These are phyloP conservation scores for Coniochaeta sp. DNA, from an alignment of 2,329 filamentous ascomycete species.

Conservation along the genomic window DNA sequence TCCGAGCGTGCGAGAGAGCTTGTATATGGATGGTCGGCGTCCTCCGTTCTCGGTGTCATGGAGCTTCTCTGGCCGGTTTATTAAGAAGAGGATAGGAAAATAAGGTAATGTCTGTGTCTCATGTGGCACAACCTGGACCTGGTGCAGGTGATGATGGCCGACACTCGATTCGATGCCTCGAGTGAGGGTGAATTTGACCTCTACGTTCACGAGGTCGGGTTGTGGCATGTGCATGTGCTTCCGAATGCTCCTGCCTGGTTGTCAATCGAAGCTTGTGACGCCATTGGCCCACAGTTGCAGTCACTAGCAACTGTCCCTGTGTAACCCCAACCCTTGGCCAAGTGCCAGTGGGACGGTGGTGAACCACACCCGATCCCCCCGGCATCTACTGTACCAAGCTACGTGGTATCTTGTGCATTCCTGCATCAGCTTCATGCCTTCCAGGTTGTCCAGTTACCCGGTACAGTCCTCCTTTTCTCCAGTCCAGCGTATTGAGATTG, in stretches of 20 bases:
- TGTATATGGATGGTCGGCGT: background rate
- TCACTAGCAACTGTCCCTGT: background rate
- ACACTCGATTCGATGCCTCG: background rate
- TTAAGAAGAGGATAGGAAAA: background rate
- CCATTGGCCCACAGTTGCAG: conserved; percentile 2
- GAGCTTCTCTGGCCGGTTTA: background rate
- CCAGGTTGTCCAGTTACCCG: no score
- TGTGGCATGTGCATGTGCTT: conserved; percentile 7
- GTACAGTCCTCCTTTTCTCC: no score
- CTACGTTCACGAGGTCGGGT: conserved; percentile 5
- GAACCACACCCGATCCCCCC: no score
- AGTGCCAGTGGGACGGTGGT: no score
- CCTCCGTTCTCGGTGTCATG: background rate
- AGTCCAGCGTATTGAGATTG: no score
- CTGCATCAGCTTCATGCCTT: no score
- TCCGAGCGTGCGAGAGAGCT: background rate
- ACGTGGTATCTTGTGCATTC: no score
- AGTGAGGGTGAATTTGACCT: background rate
- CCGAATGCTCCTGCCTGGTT: background rate
- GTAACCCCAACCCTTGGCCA: no score
- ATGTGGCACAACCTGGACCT: no score
- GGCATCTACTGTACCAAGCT: no score
- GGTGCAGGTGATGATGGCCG: no score
- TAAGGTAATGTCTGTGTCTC: no score
- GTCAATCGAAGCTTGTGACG: background rate